Percentiles rank a stretch among this genome's conserved stretches.
phyloP scores from a whole-genome alignment of 1,284 basidiomycete genomes.

The Irpex sp. region DNA sequence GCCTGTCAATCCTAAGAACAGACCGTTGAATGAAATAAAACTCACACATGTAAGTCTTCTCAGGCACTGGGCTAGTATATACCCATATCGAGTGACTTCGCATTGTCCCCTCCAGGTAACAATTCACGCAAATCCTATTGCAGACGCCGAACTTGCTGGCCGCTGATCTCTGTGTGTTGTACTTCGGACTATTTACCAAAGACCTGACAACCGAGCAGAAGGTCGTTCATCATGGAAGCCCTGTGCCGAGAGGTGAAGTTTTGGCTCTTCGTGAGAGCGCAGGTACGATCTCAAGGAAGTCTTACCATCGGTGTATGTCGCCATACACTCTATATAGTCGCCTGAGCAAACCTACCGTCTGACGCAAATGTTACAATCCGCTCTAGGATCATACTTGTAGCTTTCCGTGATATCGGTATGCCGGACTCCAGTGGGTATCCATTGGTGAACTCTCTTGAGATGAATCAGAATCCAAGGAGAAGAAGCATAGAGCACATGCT shows the following conservation, averaged over 20 bases:
- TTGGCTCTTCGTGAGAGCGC: neutral
- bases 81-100: too few species aligned
- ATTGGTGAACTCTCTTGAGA: neutral
- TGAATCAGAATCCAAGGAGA: neutral
- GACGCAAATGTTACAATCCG: neutral
- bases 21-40: constrained; percentile 83
- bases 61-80: neutral
- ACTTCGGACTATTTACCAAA: neutral
- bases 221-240: neutral
- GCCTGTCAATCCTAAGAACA: constrained; percentile 88
- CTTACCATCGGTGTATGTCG: neutral
- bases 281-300: neutral
- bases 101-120: constrained; percentile 56
- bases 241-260: neutral
- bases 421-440: neutral
- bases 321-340: neutral
- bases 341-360: neutral
- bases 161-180: constrained; percentile 13
- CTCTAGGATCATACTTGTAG: neutral
- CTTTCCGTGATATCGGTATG: neutral
- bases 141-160: constrained; percentile 56
- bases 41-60: constrained; percentile 60
- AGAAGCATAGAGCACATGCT: neutral
- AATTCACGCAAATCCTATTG: constrained; percentile 94
- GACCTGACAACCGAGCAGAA: neutral